Percentiles rank a stretch among this genome's conserved stretches.
phyloP scores from a whole-genome alignment of 164 flowering plant genomes.

The Magnolia sinica region DNA sequence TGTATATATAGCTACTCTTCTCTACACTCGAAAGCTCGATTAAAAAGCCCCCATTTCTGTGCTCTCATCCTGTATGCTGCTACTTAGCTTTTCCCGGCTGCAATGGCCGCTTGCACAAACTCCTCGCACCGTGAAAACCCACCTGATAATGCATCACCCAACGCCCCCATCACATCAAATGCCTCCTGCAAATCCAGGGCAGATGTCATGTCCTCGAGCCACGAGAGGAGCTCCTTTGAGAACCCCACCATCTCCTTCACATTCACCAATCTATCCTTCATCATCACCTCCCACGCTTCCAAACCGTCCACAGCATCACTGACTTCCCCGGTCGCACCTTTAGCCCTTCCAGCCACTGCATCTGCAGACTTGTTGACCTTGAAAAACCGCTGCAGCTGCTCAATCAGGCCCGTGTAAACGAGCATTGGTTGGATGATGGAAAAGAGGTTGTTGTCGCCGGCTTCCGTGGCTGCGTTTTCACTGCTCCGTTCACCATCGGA shows the following conservation, averaged over 20 bases:
- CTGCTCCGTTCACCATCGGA: slow-evolving; percentile 32
- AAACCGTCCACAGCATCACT: slow-evolving; percentile 33
- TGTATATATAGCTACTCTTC: not conserved
- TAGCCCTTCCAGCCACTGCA: slow-evolving; percentile 14
- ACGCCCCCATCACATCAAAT: slow-evolving; percentile 74
- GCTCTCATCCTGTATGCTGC: not conserved
- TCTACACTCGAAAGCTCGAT: not conserved
- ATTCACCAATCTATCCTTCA: slow-evolving; percentile 76
- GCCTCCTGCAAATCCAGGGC: slow-evolving; percentile 78
- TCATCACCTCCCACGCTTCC: slow-evolving; percentile 78
- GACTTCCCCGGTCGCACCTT: slow-evolving; percentile 30
- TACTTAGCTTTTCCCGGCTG: slow-evolving; percentile 38
- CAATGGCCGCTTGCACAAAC: slow-evolving; percentile 70
- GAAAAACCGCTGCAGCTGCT: slow-evolving; percentile 82
- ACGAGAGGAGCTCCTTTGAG: slow-evolving; percentile 76
- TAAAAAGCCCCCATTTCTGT: not conserved
- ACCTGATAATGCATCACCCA: slow-evolving; percentile 65
- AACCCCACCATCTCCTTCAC: slow-evolving; percentile 87
- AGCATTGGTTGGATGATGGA: slow-evolving; percentile 79
- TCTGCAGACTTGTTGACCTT: slow-evolving; percentile 48
- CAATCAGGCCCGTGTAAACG: slow-evolving; percentile 83
- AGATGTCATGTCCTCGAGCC: slow-evolving; percentile 80
- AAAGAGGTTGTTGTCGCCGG: slow-evolving; percentile 38
- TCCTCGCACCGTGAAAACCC: slow-evolving; percentile 71
- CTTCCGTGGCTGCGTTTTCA: slow-evolving; percentile 6